phyloP scores from a whole-genome alignment of 805 yeast species.

The Nakazawaea siamensis region DNA sequence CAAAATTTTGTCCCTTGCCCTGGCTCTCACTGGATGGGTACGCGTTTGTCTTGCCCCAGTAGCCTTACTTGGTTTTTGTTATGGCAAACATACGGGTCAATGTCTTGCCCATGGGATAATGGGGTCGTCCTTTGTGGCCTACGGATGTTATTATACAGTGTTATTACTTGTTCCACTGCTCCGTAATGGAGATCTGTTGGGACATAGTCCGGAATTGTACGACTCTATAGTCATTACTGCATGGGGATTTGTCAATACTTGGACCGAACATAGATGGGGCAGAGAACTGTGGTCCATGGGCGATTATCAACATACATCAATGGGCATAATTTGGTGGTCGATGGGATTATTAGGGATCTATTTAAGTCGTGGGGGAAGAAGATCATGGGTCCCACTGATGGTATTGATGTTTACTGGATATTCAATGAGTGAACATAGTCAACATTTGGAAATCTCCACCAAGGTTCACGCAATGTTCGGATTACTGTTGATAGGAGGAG shows the following conservation, averaged over 20 bases:
- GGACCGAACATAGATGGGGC: conserved; percentile 97
- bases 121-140: conserved; percentile 82
- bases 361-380: conserved; percentile 55
- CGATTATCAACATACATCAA: conserved; percentile 89
- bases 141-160: conserved; percentile 63
- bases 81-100: conserved; percentile 79
- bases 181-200: conserved; percentile 34
- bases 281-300: conserved; percentile 83
- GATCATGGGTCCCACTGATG: conserved; percentile 75
- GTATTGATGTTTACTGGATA: conserved; percentile 85
- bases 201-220: conserved; percentile 73
- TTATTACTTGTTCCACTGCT: conserved; percentile 74
- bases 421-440: conserved; percentile 89
- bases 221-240: conserved; percentile 73
- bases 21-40: conserved; percentile 64
- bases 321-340: conserved; percentile 97
- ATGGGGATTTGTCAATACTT: conserved; percentile 93
- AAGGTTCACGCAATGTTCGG: conserved; percentile 89
- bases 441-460: conserved; percentile 68
- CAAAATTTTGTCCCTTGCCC: conserved; percentile 36
- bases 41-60: conserved; percentile 75
- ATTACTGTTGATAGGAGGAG: conserved; percentile 68
- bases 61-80: conserved; percentile 82
- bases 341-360: conserved; percentile 85
- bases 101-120: conserved; percentile 95